These are phyloP conservation scores for Komagataella pseudopastoris DNA, from an alignment of 805 yeast species.

Conservation along the genomic window DNA sequence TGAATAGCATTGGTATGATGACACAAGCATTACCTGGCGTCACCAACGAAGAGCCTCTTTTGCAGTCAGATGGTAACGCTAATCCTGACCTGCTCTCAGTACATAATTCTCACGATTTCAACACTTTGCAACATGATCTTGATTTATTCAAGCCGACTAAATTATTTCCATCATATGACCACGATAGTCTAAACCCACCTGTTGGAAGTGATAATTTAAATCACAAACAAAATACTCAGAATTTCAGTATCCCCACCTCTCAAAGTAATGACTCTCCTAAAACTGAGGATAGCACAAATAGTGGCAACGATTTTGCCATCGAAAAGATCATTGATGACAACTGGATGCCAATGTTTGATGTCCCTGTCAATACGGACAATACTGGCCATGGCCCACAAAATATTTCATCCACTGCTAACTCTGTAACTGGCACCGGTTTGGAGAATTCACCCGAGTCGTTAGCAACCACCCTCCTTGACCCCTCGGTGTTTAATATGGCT, in stretches of 20 bases:
- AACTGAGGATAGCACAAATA: neutral
- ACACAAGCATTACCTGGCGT: neutral
- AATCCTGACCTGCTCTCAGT: neutral
- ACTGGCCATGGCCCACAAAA: neutral
- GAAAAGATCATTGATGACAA: slow-evolving; percentile 9
- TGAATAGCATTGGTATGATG: neutral
- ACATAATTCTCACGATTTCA: neutral
- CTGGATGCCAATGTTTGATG: slow-evolving; percentile 25
- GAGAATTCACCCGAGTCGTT: neutral
- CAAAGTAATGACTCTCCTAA: neutral
- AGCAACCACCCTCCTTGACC: neutral
- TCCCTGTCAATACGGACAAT: slow-evolving; percentile 5
- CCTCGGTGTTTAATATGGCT: neutral
- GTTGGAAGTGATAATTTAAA: neutral
- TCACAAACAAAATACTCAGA: neutral
- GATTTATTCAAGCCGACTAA: neutral
- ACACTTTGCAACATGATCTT: neutral
- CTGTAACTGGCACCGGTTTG: neutral
- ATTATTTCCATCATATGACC: neutral
- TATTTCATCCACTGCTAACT: neutral
- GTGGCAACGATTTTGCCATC: neutral
- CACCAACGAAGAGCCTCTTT: neutral
- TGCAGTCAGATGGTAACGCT: neutral
- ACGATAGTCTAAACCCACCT: neutral
- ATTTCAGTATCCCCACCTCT: neutral